Base-by-base conservation (phyloP, 73 alveolate species). In the Paramecium pentaurelia region DNA sequence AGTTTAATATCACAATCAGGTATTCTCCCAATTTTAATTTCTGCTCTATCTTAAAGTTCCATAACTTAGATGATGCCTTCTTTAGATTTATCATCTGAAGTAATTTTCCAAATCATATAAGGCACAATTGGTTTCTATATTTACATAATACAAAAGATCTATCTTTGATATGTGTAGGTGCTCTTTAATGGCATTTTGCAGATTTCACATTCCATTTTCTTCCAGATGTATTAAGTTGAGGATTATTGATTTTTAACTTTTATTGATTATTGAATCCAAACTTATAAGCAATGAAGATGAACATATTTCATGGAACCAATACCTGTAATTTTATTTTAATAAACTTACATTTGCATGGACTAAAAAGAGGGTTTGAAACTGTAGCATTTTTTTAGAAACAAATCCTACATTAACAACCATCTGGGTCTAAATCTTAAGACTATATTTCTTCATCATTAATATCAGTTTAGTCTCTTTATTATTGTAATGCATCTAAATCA, bases 1-100 rank as follows among this genome's bases (percentile, higher is more conserved):
- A 97, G 93, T 59, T 97, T 86, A 18, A 97, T 86, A 34, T 97
- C 98, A 42, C 96, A 77, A 30, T 97, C 99, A 70, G 94, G 97
- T n/a, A 98, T 97, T 86, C 99, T 92, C 5, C 99, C 99, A 12
- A 92, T 86, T 30, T 86, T 86, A 20, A 92, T 85, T 45, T 58
- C 92, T 37, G 37, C 28, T 47, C 40, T 86, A 22, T 92, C 94
- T 30, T 45, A 44, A 9, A 85, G 27, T 49, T 77, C 71, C 47
- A 92, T 28, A 3, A 92, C 94, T 47, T 88, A 70, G 34, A 92
- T 40, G 1, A 30, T 92, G 9, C 92, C 91, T 37, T 47, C 88
- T 44, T 92, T 64, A 4, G 75, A 14, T 86, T 85, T 85, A 25
- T 92, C 95, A 25, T 58, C 86, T 6, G 77, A 49, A 8, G 92